Evolutionary conservation across 2,329 filamentous ascomycete genomes (phyloP).

Genomic region (Aspergillus sp.): DNA sequence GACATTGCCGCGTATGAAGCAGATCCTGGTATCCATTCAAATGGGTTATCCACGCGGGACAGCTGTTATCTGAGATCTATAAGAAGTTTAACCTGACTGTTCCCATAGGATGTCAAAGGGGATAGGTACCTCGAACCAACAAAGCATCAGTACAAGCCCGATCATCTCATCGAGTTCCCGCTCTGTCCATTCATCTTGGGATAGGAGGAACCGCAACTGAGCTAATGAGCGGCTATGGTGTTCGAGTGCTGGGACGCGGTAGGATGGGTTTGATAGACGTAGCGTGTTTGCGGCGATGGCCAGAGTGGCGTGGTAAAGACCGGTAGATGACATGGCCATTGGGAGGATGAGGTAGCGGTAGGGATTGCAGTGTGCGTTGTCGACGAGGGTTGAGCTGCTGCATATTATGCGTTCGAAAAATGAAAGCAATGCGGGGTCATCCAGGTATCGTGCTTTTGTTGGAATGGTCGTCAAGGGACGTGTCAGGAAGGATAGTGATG

Average conservation of each 20-base stretch:
- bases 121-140: slow-evolving; percentile 28
- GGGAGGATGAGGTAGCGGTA: slow-evolving; percentile 35
- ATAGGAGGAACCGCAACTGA: background rate
- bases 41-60: slow-evolving; percentile 33
- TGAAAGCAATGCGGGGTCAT: slow-evolving; percentile 28
- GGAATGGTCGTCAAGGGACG: background rate
- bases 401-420: slow-evolving; percentile 34
- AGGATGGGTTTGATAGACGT: slow-evolving; percentile 25
- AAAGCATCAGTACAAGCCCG: slow-evolving; percentile 33
- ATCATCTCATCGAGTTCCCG: slow-evolving; percentile 33
- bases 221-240: slow-evolving; percentile 16
- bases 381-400: slow-evolving; percentile 33
- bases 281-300: slow-evolving; percentile 33
- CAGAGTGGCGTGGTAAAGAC: slow-evolving; percentile 32
- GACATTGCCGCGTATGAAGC: slow-evolving; percentile 3
- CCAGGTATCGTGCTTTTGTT: background rate
- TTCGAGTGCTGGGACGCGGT: slow-evolving; percentile 29
- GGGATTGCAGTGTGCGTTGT: slow-evolving; percentile 33
- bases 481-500: background rate
- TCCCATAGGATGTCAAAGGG: too few relatives aligned
- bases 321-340: slow-evolving; percentile 33
- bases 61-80: slow-evolving; percentile 33
- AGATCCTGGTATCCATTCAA: slow-evolving; percentile 31
- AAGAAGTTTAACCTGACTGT: too few relatives aligned
- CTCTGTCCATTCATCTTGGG: slow-evolving; percentile 6